phyloP scores from a whole-genome alignment of 2,329 filamentous ascomycete genomes.

The Epichloe hybrida region DNA sequence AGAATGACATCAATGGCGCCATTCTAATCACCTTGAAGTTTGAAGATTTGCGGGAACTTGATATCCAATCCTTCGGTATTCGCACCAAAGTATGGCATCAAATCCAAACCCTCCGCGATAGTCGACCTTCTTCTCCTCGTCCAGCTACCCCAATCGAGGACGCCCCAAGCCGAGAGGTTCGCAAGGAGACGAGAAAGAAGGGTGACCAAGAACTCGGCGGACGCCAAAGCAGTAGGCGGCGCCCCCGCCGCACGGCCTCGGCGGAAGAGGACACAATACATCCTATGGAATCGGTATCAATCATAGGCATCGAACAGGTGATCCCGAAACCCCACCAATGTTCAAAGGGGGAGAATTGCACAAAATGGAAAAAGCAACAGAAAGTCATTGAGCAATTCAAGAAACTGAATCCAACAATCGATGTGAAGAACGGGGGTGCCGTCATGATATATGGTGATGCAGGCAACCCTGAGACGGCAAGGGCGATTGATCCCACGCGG shows the following conservation, averaged over 20 bases:
- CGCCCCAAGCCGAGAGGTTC: conserved; percentile 36
- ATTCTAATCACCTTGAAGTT: conserved; percentile 86
- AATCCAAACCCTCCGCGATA: conserved; percentile 55
- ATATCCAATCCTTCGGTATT: conserved; percentile 70
- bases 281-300: conserved; percentile 74
- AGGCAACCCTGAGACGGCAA: conserved; percentile 57
- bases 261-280: conserved; percentile 54
- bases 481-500: conserved; percentile 42
- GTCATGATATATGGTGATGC: conserved; percentile 69
- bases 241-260: conserved; percentile 24
- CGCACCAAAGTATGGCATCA: conserved; percentile 69
- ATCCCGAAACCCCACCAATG: conserved; percentile 76
- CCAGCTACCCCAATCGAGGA: conserved; percentile 50
- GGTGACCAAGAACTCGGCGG: conserved; percentile 21
- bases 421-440: conserved; percentile 42
- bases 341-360: conserved; percentile 73
- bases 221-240: conserved; percentile 27
- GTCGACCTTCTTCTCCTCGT: conserved; percentile 34
- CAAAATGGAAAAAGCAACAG: conserved; percentile 71
- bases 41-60: conserved; percentile 71
- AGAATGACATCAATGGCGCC: conserved; percentile 82
- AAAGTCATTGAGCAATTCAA: conserved; percentile 61
- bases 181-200: conserved; percentile 29
- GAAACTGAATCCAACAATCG: conserved; percentile 56
- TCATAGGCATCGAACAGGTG: conserved; percentile 82